A percentile compares a stretch with the other conserved stretches of the same genome.
These are phyloP conservation scores for Hondaea fermentalgiana DNA, from an alignment of 108 stramenopile genomes.

Conservation along the genomic window DNA sequence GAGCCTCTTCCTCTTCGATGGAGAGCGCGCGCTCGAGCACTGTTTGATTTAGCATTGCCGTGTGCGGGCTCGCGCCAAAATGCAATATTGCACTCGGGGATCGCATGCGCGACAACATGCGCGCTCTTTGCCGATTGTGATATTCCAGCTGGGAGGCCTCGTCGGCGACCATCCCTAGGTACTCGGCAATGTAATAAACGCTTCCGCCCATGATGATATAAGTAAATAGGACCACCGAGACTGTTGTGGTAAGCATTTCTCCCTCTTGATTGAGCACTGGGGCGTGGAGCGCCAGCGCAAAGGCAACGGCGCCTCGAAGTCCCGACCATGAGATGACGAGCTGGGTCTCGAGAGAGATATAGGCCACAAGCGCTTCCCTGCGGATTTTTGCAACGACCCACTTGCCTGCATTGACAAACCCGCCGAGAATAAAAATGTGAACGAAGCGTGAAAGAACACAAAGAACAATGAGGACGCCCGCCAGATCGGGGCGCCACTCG, in stretches of 20 bases:
- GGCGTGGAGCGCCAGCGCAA: background rate
- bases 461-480: background rate
- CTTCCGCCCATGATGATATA: background rate
- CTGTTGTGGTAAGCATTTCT: background rate
- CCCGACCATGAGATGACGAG: background rate
- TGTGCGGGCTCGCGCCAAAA: background rate
- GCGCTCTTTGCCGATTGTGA: background rate
- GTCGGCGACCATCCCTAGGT: background rate
- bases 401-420: background rate
- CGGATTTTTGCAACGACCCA: background rate
- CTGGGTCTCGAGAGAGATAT: background rate
- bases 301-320: background rate
- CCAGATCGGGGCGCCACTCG: background rate
- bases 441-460: background rate
- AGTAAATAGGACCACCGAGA: background rate
- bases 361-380: background rate
- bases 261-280: slow-evolving; percentile 7
- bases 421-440: background rate
- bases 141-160: background rate
- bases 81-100: background rate
- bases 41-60: background rate
- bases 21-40: background rate
- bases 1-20: background rate
- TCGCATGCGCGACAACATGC: background rate
- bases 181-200: background rate